Percentiles rank a stretch among this genome's conserved stretches.
Conservation (phyloP, 2,329 filamentous ascomycete genomes). For the Aspergillus melleus region DNA sequence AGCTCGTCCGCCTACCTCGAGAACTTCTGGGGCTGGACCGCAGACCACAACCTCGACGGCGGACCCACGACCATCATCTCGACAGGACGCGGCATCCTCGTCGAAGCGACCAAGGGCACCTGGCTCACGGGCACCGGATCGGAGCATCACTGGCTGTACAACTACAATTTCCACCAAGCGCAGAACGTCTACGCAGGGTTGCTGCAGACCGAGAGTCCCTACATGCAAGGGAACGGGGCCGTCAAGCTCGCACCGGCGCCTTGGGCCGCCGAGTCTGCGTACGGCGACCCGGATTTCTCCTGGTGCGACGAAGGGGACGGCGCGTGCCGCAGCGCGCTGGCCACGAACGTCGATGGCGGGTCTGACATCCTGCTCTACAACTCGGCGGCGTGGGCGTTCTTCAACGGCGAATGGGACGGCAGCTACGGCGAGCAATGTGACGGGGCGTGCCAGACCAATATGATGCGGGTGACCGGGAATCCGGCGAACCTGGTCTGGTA, state of each 20-base stretch:
- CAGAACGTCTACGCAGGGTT: constrained; percentile 44
- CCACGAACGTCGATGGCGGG: constrained; percentile 33
- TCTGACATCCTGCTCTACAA: constrained; percentile 32
- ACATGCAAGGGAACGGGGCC: constrained; percentile 35
- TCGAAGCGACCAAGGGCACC: constrained; percentile 43
- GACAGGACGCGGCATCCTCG: constrained; percentile 42
- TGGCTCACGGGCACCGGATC: constrained; percentile 50
- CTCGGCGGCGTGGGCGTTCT: constrained; percentile 37
- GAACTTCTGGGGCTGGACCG: constrained; percentile 54
- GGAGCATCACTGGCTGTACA: constrained; percentile 51
- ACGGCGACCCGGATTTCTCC: constrained; percentile 33
- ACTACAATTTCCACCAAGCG: constrained; percentile 49
- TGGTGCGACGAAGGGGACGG: constrained; percentile 30
- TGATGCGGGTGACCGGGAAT: constrained; percentile 31
- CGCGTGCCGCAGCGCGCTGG: constrained; percentile 31
- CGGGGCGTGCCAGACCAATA: constrained; percentile 32
- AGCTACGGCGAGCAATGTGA: constrained; percentile 31
- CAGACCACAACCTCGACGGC: constrained; percentile 52
- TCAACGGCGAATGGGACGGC: constrained; percentile 30
- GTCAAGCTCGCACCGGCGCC: constrained; percentile 29
- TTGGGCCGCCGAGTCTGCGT: constrained; percentile 23
- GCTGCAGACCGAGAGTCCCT: constrained; percentile 36
- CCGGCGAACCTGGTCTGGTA: constrained; percentile 34
- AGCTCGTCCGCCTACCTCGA: constrained; percentile 55
- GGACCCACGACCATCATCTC: constrained; percentile 32